A percentile compares a stretch with the other conserved stretches of the same genome.
Evolutionary conservation across 2,329 filamentous ascomycete species (phyloP).

Genomic region (Orbilia blumenaviensis): DNA sequence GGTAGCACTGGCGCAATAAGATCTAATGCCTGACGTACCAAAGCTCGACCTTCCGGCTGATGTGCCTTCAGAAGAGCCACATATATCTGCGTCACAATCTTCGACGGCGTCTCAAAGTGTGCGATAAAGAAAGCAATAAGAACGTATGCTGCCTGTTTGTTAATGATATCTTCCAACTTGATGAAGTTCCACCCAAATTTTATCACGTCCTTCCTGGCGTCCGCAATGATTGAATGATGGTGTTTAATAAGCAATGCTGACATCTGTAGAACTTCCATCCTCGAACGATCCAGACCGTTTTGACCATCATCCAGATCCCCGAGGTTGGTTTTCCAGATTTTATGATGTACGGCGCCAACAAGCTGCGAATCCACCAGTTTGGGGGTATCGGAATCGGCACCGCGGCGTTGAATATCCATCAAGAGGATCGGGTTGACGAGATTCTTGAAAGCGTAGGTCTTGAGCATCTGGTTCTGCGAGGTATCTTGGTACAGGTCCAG

Average conservation of each 20-base stretch:
- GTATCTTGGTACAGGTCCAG: constrained; percentile 86
- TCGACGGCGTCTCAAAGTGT: constrained; percentile 92
- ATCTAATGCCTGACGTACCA: constrained; percentile 94
- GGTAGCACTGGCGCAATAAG: constrained; percentile 93
- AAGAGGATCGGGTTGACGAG: constrained; percentile 95
- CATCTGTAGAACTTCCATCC: constrained; percentile 94
- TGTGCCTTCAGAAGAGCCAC: constrained; percentile 89
- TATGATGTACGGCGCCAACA: constrained; percentile 88
- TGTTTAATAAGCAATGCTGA: constrained; percentile 96
- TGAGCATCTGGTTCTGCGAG: constrained; percentile 83
- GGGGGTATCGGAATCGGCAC: constrained; percentile 71
- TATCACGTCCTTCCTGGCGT: constrained; percentile 95
- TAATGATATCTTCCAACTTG: constrained; percentile 96
- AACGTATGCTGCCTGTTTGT: constrained; percentile 97
- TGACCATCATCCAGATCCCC: constrained; percentile 84
- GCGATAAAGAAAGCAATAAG: constrained; percentile 98
- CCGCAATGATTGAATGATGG: constrained; percentile 84
- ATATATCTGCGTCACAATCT: constrained; percentile 96
- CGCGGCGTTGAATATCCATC: constrained; percentile 91
- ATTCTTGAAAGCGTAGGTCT: constrained; percentile 89
- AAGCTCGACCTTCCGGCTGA: constrained; percentile 88
- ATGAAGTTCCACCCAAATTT: constrained; percentile 99
- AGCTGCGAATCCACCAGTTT: constrained; percentile 85
- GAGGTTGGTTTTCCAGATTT: constrained; percentile 90
- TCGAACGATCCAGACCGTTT: constrained; percentile 88